Conservation (phyloP, 495 filamentous ascomycete genomes). For the Apodospora peruviana region DNA sequence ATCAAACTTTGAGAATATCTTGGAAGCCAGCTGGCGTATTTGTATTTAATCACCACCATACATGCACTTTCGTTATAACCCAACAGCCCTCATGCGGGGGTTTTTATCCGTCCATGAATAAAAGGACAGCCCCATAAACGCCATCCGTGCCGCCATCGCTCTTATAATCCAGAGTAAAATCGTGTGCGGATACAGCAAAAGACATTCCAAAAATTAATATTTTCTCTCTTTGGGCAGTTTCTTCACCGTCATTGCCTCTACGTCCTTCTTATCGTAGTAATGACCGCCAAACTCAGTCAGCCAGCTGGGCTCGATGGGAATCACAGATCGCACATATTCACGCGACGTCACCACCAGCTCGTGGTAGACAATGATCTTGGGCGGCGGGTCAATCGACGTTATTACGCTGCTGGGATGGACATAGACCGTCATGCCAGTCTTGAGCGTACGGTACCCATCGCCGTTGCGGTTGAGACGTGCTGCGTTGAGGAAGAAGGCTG, state of each 20-base stretch:
- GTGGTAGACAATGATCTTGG: conserved; percentile 83
- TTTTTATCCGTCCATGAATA: too few species aligned
- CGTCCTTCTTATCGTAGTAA: conserved; percentile 88
- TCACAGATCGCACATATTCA: conserved; percentile 86
- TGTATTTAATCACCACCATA: too few species aligned
- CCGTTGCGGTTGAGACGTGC: conserved; percentile 80
- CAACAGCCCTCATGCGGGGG: too few species aligned
- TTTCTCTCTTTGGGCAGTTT: conserved; percentile 48
- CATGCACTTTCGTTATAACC: too few species aligned
- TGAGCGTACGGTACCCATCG: conserved; percentile 90
- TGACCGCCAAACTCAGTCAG: conserved; percentile 89
- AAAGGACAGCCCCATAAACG: too few species aligned
- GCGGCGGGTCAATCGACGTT: conserved; percentile 69
- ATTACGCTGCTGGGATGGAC: conserved; percentile 82
- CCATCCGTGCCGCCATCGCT: too few species aligned
- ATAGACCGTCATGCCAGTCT: conserved; percentile 85
- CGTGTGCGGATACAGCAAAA: too few species aligned
- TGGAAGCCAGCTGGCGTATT: too few species aligned
- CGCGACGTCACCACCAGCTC: conserved; percentile 90
- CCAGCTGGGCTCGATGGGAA: conserved; percentile 83
- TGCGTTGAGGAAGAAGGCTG: conserved; percentile 94
- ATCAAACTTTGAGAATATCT: too few species aligned
- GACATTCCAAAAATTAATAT: too few species aligned
- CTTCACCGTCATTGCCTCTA: conserved; percentile 73
- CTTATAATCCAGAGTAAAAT: too few species aligned